Conservation (phyloP, 208 protist species). For the Novymonas esmeraldas region DNA sequence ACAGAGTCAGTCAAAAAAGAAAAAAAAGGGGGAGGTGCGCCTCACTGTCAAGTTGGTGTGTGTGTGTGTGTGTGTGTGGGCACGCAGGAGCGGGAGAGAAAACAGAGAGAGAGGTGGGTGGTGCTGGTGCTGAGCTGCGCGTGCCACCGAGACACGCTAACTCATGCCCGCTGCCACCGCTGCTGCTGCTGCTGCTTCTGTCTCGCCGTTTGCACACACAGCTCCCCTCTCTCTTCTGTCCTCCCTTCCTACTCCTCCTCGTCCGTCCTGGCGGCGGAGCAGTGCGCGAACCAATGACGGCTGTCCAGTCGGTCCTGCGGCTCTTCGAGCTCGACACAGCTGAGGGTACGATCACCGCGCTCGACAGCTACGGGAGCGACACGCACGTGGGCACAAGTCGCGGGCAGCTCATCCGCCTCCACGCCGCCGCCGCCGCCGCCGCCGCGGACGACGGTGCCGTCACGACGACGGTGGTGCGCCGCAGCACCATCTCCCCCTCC, state of each 20-base stretch:
- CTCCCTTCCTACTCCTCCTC: no score
- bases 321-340: constrained; percentile 57
- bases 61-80: no score
- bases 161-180: background rate
- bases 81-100: no score
- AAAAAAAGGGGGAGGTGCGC: no score
- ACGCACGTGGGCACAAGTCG: constrained; percentile 69
- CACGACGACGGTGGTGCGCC: constrained; percentile 12
- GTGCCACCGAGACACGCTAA: no score
- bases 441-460: background rate
- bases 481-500: constrained; percentile 13
- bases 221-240: no score
- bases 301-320: constrained; percentile 53
- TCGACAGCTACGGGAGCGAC: constrained; percentile 58
- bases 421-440: background rate
- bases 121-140: no score
- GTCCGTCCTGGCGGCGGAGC: no score
- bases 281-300: constrained; percentile 63
- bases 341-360: constrained; percentile 62
- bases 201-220: background rate
- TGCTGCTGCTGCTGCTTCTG: background rate
- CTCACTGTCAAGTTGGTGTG: no score
- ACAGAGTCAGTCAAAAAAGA: no score
- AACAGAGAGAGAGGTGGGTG: no score
- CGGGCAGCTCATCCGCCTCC: constrained; percentile 61